Evolutionary conservation across 257 asterid species (phyloP).

Genomic region (Solanum rostratum): DNA sequence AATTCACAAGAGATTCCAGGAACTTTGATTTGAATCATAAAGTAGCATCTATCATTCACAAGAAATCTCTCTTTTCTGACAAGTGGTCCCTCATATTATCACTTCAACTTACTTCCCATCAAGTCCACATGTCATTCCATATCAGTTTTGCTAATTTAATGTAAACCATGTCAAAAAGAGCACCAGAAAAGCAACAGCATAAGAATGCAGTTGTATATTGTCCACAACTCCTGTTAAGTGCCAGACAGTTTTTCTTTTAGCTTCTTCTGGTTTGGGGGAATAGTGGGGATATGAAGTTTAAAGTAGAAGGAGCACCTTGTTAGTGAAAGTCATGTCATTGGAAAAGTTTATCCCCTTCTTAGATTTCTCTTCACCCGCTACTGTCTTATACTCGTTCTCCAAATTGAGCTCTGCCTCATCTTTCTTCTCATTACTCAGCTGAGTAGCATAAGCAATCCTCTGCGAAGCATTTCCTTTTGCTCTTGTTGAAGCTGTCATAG

Average conservation of each 20-base stretch:
- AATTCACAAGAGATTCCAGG: not conserved
- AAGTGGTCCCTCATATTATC: not conserved
- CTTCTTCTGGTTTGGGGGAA: not conserved
- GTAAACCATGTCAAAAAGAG: not conserved
- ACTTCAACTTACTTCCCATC: not conserved
- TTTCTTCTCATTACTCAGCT: constrained; percentile 23
- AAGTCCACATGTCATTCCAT: not conserved
- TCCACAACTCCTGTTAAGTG: not conserved
- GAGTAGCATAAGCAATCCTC: constrained; percentile 21
- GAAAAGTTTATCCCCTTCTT: constrained; percentile 22
- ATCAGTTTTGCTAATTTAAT: not conserved
- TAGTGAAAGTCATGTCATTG: constrained; percentile 20
- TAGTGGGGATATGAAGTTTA: not conserved
- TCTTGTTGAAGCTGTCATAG: constrained; percentile 9
- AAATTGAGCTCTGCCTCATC: constrained; percentile 17
- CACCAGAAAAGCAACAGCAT: not conserved
- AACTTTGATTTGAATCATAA: not conserved
- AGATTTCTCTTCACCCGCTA: constrained; percentile 28
- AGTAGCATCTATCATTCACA: not conserved
- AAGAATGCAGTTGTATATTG: not conserved
- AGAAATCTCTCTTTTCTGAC: not conserved
- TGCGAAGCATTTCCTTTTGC: constrained; percentile 28
- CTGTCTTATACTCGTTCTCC: constrained; percentile 16
- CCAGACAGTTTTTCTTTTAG: not conserved
- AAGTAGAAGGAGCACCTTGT: constrained; percentile 32